Base-by-base conservation (phyloP, 768 basidiomycete species). In the Panaeolus cyanescens region DNA sequence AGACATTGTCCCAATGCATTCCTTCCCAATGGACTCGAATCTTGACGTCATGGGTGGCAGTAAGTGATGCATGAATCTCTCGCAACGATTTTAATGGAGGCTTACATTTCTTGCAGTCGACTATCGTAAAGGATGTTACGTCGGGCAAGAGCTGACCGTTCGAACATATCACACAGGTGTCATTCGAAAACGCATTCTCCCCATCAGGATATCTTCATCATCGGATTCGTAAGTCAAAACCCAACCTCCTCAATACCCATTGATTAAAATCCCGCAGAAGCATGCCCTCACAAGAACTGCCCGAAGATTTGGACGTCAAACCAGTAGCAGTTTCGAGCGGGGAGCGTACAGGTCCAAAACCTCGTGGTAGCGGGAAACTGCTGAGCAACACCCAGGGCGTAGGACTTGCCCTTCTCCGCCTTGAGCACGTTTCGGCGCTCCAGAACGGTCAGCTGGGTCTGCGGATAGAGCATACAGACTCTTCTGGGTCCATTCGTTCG, bases 111-210 rank as follows among this genome's bases (percentile, higher is more conserved):
- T 57, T 39, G 56, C 42, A 81, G 96, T 99, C 71, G 95, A 98
- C 75, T 98, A 97, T 73, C 81, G 93, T 59, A 99, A 99, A 77
- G 97, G 97, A 2, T 99, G 97, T 71, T 99, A 98, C 70, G 90
- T 99, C 5, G 97, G 97, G 8, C 97, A 99, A 79, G 97, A 99
- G 69, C 80, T 99, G 37, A 98, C 96, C 0, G 96, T 97, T 5
- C 86, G 97, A 56, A 98, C 96, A 34, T 96, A 96, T 73, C 95
- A 98, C 72, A 98, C 91, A 5, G 97, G 97, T 10, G 82, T 90
- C 28, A 79, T 97, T 40, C 83, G 97, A 63, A 99, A 98, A 73
- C 87, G 97, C 12, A 91, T 96, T 32, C 76, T 95, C 10, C 95
- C 95, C 2, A 84, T 98, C n/a, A 65, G 78, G 2, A 76, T 95